A percentile compares a stretch with the other conserved stretches of the same genome.
Conservation (phyloP, 75 land plant genomes). For the Larix kaempferi region DNA sequence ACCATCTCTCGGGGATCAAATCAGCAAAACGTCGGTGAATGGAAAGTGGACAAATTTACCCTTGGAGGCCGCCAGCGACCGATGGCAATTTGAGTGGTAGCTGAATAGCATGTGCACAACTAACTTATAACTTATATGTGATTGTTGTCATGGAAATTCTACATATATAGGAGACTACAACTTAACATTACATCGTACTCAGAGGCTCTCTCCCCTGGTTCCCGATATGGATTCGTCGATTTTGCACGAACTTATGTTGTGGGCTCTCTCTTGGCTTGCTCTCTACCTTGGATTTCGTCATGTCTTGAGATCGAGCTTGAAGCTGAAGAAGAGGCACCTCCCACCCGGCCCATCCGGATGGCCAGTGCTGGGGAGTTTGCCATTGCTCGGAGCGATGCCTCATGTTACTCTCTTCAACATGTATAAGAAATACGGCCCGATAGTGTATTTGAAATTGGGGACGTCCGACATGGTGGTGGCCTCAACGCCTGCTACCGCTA, state of each 20-base stretch:
- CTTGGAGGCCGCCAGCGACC: too few relatives aligned
- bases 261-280: not conserved
- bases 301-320: not conserved
- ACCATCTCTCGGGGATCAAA: too few relatives aligned
- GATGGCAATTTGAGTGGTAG: too few relatives aligned
- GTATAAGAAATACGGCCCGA: slow-evolving; percentile 43
- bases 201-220: too few relatives aligned
- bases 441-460: slow-evolving; percentile 50
- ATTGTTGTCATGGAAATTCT: too few relatives aligned
- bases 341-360: slow-evolving; percentile 5
- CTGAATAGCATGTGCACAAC: too few relatives aligned
- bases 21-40: too few relatives aligned
- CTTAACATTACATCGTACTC: too few relatives aligned
- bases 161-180: too few relatives aligned
- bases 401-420: slow-evolving; percentile 31
- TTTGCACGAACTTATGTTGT: not conserved
- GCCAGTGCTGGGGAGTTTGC: slow-evolving; percentile 16
- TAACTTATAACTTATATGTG: too few relatives aligned
- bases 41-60: too few relatives aligned
- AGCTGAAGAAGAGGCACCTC: not conserved
- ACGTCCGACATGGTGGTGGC: slow-evolving; percentile 18
- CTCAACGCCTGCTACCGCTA: slow-evolving; percentile 28
- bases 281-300: not conserved
- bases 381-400: slow-evolving; percentile 24
- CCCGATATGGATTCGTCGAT: not conserved